Conservation (phyloP, 768 basidiomycete species). For the Panellus pusillus region DNA sequence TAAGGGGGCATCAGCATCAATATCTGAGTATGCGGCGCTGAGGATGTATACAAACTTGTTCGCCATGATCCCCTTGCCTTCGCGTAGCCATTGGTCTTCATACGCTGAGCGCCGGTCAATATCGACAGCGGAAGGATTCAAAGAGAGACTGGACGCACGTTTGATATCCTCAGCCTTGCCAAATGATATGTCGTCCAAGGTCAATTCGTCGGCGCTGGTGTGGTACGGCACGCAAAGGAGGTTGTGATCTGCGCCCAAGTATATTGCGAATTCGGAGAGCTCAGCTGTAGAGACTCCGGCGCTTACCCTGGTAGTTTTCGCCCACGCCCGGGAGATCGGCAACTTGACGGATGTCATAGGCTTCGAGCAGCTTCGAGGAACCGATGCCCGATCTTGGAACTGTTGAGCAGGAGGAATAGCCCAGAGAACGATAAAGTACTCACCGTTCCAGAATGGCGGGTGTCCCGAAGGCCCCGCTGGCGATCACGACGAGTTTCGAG, state of each 20-base stretch:
- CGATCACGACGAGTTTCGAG: constrained; percentile 47
- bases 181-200: constrained; percentile 47
- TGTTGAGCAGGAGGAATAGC: background rate
- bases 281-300: too few species aligned
- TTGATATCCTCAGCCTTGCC: constrained; percentile 36
- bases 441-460: constrained; percentile 54
- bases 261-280: too few species aligned
- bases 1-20: constrained; percentile 22
- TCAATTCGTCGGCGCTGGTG: constrained; percentile 44
- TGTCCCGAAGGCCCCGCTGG: constrained; percentile 55
- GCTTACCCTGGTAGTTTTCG: constrained; percentile 60
- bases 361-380: constrained; percentile 42
- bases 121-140: background rate
- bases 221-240: constrained; percentile 37
- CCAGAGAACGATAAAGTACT: background rate
- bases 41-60: constrained; percentile 42
- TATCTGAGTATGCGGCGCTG: too few species aligned
- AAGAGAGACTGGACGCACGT: background rate
- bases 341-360: constrained; percentile 44
- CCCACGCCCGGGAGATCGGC: constrained; percentile 77
- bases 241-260: constrained; percentile 37
- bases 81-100: constrained; percentile 28
- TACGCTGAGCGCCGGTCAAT: constrained; percentile 10
- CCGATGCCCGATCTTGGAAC: constrained; percentile 63
- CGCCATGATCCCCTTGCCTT: constrained; percentile 48